A percentile compares a stretch with the other conserved stretches of the same genome.
These are phyloP conservation scores for Evernia prunastri DNA, from an alignment of 495 filamentous ascomycete genomes.

Conservation along the genomic window DNA sequence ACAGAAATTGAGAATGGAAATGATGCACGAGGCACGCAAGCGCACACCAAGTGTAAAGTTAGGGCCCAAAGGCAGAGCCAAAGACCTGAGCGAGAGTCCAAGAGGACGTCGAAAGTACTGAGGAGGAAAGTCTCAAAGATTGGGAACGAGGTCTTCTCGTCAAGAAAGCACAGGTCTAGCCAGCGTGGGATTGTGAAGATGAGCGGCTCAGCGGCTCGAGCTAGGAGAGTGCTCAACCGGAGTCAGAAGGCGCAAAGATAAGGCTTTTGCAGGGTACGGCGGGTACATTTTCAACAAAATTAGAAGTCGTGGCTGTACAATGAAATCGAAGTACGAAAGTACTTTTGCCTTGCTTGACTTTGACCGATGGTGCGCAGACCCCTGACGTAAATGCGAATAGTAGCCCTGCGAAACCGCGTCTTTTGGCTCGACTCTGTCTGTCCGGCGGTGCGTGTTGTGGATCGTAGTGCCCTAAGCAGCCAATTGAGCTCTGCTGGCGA, in stretches of 20 bases:
- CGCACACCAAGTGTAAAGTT: background rate
- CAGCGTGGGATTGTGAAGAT: background rate
- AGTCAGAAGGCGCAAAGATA: background rate
- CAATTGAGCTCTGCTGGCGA: background rate
- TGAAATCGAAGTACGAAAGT: background rate
- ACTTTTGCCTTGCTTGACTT: background rate
- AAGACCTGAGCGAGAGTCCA: background rate
- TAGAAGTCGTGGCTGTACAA: background rate
- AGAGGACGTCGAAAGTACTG: background rate
- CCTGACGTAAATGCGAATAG: background rate
- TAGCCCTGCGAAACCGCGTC: background rate
- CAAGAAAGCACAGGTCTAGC: background rate
- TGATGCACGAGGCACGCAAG: background rate
- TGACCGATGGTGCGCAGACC: background rate
- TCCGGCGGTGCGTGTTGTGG: background rate
- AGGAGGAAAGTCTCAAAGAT: background rate
- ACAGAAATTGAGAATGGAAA: background rate
- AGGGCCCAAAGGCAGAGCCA: background rate
- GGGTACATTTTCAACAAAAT: background rate
- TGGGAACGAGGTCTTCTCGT: background rate
- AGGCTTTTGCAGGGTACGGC: background rate
- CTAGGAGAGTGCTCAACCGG: background rate
- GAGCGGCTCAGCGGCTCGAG: background rate
- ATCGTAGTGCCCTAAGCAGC: background rate
- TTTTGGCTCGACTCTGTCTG: background rate